A percentile compares a stretch with the other conserved stretches of the same genome.
Evolutionary conservation across 2,329 filamentous ascomycete genomes (phyloP).

Genomic region (Cytospora piceicola): DNA sequence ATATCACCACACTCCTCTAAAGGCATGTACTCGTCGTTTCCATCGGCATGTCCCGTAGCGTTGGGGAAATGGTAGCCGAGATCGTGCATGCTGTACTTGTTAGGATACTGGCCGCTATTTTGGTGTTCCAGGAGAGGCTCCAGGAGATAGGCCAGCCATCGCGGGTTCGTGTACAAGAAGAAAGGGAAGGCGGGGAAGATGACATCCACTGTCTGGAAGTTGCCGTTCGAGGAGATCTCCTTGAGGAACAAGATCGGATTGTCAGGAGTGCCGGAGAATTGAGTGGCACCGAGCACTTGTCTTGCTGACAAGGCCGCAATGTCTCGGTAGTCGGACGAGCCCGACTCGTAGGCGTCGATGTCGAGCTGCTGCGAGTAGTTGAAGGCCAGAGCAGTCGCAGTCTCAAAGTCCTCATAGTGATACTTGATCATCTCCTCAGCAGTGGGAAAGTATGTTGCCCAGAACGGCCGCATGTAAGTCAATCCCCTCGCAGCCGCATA

Average conservation of each 20-base stretch:
- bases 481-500: conserved; percentile 77
- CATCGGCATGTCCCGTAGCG: conserved; percentile 72
- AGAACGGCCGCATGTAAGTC: conserved; percentile 78
- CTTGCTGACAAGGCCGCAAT: conserved; percentile 78
- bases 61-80: conserved; percentile 75
- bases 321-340: conserved; percentile 74
- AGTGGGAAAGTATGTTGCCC: conserved; percentile 73
- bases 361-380: conserved; percentile 75
- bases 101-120: conserved; percentile 81
- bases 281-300: conserved; percentile 78
- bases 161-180: conserved; percentile 82
- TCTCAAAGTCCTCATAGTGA: conserved; percentile 75
- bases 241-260: conserved; percentile 79
- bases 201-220: conserved; percentile 84
- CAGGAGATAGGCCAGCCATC: conserved; percentile 77
- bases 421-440: conserved; percentile 69
- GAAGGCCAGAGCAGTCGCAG: conserved; percentile 65
- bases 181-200: conserved; percentile 87
- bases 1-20: conserved; percentile 77
- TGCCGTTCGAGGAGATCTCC: conserved; percentile 84
- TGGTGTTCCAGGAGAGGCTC: conserved; percentile 83
- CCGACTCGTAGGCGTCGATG: conserved; percentile 72
- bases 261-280: conserved; percentile 73
- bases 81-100: conserved; percentile 80
- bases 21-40: conserved; percentile 74